Evolutionary conservation across 768 basidiomycete species (phyloP), one percentile per base, ranked within the genome.

Genomic region (Amanita polypyramis): DNA sequence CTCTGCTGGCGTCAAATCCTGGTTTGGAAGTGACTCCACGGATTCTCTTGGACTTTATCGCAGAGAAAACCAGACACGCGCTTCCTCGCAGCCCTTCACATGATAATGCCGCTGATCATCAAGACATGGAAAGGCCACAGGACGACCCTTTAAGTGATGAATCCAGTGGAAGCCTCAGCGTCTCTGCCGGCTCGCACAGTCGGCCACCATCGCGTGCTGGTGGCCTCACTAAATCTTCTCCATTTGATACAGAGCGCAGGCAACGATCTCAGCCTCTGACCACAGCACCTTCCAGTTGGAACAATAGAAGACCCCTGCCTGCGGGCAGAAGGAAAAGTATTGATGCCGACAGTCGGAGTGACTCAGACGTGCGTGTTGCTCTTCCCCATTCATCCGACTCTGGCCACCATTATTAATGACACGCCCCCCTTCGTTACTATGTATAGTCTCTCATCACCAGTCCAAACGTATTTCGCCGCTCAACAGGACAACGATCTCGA

Each of bases 201-300:
- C 69, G 80, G 3, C 73, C 78, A 7, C 68, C 77, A 5, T 80
- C 77, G 27, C 59, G 67, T 29, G 76, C 82, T 7, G 47, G 48
- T 29, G 73, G 76, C 3, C 5, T 19, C 12, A 72, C 72, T 3
- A 63, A 56, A 53, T 55, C 73, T 29, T 86, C 85, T 0, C 77
- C 78, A 3, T 83, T 90, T 53, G 87, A 90, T 55, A 70, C 75
- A 0, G 74, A 81, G 39, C 71, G 75, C 25, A 66, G 88, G 50
- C 85, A 87, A 58, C 75, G 88, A 15, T 72, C 84, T 7, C 79
- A 79, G 0, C 88, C 86, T 0, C 64, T 88, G 2, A 60, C 60
- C 3, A 66, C 61, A 46, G 77, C 83, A 1, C 88, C 88, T 0
- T 87, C 87, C 2, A 88, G 83, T 55, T 89, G 86, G 82, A 58